These are phyloP conservation scores for Zygosaccharomyces rouxii DNA, from an alignment of 805 yeast species.

Conservation along the genomic window DNA sequence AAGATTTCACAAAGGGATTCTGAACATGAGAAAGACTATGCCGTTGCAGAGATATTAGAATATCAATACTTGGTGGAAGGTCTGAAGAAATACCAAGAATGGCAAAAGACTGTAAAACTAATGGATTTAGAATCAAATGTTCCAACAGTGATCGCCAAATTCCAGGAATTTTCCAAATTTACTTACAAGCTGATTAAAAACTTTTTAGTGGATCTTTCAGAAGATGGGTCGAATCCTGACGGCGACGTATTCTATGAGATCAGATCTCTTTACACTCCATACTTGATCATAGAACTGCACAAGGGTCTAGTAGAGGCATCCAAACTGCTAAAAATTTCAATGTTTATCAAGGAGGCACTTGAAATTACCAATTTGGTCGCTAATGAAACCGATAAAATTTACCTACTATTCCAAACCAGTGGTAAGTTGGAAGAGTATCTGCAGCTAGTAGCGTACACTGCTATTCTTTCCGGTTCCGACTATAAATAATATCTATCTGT, in stretches of 20 bases:
- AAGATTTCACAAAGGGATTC: conserved; percentile 30
- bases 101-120: conserved; percentile 38
- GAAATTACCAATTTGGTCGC: conserved; percentile 61
- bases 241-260: conserved; percentile 45
- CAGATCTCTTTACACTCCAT: conserved; percentile 69
- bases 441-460: conserved; percentile 49
- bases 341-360: conserved; percentile 53
- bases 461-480: conserved; percentile 36
- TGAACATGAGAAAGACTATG: conserved; percentile 19
- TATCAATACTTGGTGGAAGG: conserved; percentile 44
- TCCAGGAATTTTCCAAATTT: conserved; percentile 25
- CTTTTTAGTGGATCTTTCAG: conserved; percentile 33
- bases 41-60: conserved; percentile 43
- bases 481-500: conserved; percentile 16
- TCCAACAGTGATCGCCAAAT: conserved; percentile 33
- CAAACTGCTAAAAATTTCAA: conserved; percentile 33
- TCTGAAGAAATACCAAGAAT: conserved; percentile 45
- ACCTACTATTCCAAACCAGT: conserved; percentile 54
- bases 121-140: conserved; percentile 29
- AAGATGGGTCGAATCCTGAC: conserved; percentile 32
- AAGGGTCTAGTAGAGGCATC: conserved; percentile 48
- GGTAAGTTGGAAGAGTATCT: conserved; percentile 55
- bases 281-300: conserved; percentile 61
- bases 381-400: conserved; percentile 57
- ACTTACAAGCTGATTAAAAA: conserved; percentile 28